Evolutionary conservation across 1,284 basidiomycete genomes (phyloP).

Genomic region (Ceratorhiza oryzae-sativae): DNA sequence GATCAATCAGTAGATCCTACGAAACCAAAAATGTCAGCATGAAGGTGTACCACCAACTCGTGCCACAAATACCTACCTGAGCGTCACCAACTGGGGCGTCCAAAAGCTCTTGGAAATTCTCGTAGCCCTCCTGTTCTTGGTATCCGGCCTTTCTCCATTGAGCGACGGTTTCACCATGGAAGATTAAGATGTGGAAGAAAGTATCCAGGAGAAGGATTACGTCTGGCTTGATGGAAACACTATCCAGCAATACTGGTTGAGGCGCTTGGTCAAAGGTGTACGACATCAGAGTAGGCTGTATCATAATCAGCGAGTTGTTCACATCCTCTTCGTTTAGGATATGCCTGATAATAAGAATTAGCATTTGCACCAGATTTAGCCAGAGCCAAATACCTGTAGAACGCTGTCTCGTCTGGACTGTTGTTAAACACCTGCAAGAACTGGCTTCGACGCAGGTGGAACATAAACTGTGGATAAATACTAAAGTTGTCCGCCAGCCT

Average conservation of each 20-base stretch:
- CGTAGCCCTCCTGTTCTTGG: slow-evolving; percentile 98
- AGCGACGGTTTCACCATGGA: slow-evolving; percentile 97
- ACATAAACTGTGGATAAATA: slow-evolving; percentile 99
- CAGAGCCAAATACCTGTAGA: slow-evolving; percentile 75
- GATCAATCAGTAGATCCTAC: slow-evolving; percentile 91
- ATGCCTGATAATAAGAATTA: slow-evolving; percentile 63
- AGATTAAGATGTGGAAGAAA: slow-evolving; percentile 99
- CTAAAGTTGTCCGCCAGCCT: slow-evolving; percentile 94
- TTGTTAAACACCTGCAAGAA: slow-evolving; percentile 99
- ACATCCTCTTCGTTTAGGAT: slow-evolving; percentile 97
- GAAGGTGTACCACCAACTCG: neutral
- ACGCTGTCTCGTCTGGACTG: slow-evolving; percentile 99
- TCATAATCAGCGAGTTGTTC: slow-evolving; percentile 99
- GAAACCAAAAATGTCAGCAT: neutral
- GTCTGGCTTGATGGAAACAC: slow-evolving; percentile 96
- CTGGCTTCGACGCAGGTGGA: slow-evolving; percentile 96
- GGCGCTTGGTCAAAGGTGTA: slow-evolving; percentile 93
- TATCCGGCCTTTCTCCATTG: slow-evolving; percentile 99
- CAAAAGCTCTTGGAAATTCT: slow-evolving; percentile 96
- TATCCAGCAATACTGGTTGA: slow-evolving; percentile 95
- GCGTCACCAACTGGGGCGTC: slow-evolving; percentile 80
- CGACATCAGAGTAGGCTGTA: slow-evolving; percentile 99
- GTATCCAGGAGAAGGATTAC: slow-evolving; percentile 98
- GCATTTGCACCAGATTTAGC: neutral
- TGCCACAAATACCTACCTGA: slow-evolving; percentile 58